phyloP scores from a whole-genome alignment of 1,284 basidiomycete genomes.

The Ceraceosorus guamensis region DNA sequence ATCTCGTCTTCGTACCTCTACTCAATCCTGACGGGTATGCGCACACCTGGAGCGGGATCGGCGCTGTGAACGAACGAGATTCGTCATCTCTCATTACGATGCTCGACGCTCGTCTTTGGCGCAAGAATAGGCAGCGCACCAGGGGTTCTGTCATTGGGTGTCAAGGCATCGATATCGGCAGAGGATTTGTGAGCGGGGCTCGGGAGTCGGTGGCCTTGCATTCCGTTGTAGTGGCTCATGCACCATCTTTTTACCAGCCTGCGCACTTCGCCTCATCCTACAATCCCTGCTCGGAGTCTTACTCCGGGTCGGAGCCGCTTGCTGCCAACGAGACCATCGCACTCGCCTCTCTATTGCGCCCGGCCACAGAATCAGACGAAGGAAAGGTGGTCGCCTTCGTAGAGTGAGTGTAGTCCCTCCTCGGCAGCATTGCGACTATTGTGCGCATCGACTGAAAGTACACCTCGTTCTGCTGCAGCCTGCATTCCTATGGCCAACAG shows the following conservation, averaged over 20 bases:
- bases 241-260: constrained; percentile 1
- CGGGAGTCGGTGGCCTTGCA: neutral
- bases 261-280: constrained; percentile 56
- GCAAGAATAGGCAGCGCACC: constrained; percentile 64
- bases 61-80: too few relatives aligned
- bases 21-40: constrained; percentile 79
- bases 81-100: neutral
- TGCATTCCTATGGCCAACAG: constrained; percentile 62
- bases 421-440: too few relatives aligned
- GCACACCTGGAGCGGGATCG: constrained; percentile 55
- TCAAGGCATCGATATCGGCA: constrained; percentile 64
- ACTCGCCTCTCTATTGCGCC: constrained; percentile 61
- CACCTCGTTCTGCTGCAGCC: constrained; percentile 9
- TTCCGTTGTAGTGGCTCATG: neutral
- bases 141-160: constrained; percentile 51
- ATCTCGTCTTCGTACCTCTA: constrained; percentile 68
- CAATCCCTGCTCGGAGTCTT: constrained; percentile 21
- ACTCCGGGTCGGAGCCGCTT: constrained; percentile 46
- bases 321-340: constrained; percentile 68
- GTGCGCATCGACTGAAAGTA: too few relatives aligned
- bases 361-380: constrained; percentile 51
- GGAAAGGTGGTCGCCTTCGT: constrained; percentile 58
- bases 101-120: constrained; percentile 63
- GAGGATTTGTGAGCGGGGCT: constrained; percentile 57
- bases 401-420: constrained; percentile 49